phyloP scores from a whole-genome alignment of 2,329 filamentous ascomycete species.

The Fusarium sp. region DNA sequence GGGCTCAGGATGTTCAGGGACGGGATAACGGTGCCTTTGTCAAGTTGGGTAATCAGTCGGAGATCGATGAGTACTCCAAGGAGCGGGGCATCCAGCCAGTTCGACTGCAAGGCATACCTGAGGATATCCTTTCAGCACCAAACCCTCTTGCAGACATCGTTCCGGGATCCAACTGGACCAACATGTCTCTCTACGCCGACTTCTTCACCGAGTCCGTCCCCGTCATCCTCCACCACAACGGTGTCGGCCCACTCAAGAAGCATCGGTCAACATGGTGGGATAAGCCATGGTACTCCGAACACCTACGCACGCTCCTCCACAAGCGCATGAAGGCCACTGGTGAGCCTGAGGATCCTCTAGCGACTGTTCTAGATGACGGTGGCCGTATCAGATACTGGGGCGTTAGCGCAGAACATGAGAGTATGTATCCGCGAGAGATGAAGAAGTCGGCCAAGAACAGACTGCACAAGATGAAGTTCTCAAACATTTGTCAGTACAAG shows the following conservation, averaged over 20 bases:
- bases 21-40: slow-evolving; percentile 5
- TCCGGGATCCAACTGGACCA: background rate
- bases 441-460: background rate
- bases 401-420: background rate
- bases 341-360: background rate
- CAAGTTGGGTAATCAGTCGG: background rate
- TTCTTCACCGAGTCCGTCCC: slow-evolving; percentile 8
- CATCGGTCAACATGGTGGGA: slow-evolving; percentile 12
- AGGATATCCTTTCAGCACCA: background rate
- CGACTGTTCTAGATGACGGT: background rate
- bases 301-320: background rate
- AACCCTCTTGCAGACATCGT: background rate
- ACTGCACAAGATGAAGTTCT: background rate
- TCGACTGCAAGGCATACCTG: background rate
- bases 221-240: slow-evolving; percentile 5
- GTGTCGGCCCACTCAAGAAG: background rate
- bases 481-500: background rate
- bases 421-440: slow-evolving; percentile 1
- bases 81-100: background rate
- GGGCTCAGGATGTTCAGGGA: background rate
- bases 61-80: background rate
- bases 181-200: slow-evolving; percentile 8
- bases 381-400: slow-evolving; percentile 16
- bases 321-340: background rate
- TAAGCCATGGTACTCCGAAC: slow-evolving; percentile 8